Evolutionary conservation across 257 asterid genomes (phyloP), one percentile per base, ranked within the genome.

Genomic region (Datura wrightii): DNA sequence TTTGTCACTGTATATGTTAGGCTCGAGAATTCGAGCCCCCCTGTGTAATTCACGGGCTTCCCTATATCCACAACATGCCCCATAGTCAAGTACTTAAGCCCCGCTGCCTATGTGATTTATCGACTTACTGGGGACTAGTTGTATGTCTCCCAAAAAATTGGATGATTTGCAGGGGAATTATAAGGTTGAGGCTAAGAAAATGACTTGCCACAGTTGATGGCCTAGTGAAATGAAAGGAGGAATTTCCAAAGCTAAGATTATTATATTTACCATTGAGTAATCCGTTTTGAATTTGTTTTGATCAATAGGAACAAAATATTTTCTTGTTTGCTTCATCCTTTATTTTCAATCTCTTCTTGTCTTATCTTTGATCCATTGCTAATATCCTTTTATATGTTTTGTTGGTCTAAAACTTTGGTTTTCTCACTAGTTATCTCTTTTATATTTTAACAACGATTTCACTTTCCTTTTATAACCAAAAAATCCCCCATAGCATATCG

Each of bases 1-100:
- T 89, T 92, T 41, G 88, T 85, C 74, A 94, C 97, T 1, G 93
- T 86, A 81, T 93, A 94, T 0, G 96, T 92, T 1, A 94, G 91
- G 89, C 85, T 86, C 5, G 94, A 82, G 48, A 92, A 93, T 46
- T 92, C 93, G 1, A 94, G 82, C 24, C 98, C 97, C 0, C 97
- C 97, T 0, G 88, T 86, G 48, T 87, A 84, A 65, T 87, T 89
- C 13, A 87, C 82, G 0, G 92, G 92, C 85, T 93, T 92, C 7
- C 92, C 93, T 15, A 93, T 86, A 70, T 93, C 93, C 11, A 94
- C 41, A 70, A 52, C 79, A 65, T 86, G 86, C 34, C 82, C 84
- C 90, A 86, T 90, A 76, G 63, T 36, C 41, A 2, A 62, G 37
- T 24, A 24, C 18, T 50, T 19, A 62, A 46, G 46, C 4, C 9